Evolutionary conservation across 768 basidiomycete genomes (phyloP), one percentile per base, ranked within the genome.

Genomic region (Kwoniella dejecticola): DNA sequence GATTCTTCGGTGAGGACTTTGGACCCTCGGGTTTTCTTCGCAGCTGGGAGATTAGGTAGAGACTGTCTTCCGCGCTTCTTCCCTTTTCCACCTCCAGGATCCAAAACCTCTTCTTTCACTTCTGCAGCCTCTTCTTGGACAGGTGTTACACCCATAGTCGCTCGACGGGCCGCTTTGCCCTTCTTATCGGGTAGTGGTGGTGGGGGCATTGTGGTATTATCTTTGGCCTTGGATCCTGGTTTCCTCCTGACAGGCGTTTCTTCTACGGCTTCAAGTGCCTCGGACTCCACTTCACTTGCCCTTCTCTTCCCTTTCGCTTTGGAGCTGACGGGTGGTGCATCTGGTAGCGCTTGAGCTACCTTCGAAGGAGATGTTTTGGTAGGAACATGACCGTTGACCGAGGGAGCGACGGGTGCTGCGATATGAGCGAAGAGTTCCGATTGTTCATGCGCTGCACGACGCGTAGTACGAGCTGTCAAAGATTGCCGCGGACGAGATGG

Each of bases 381-480:
- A 19, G 41, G 21, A 19, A 24, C 36, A 19, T 57, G 53, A 17
- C 38, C 33, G 24, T 38, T 17, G 15, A 57, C 21, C 10, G 53
- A 41, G 10, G n/a, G 24, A 50, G 29, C 11, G 10, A 40, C 23
- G 21, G 59, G 38, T 24, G 45, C 38, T 3, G 61, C 40, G 3
- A 57, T 57, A 12, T 56, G 52, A 6, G 61, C 44, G n/a, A 76
- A 46, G 5, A 66, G 26, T 24, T 72, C 72, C 5, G 69, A 62
- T 29, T 66, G 64, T 33, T 77, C 72, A 33, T 72, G 63, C 1
- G 69, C 71, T 46, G 64, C 64, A 23, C 69, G 75, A 27, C 75
- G 68, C 42, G 75, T 77, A 0, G 68, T 70, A 13, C 75, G 62
- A 12, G 63, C 21, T 12, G 77, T 45, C 3, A 57, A n/a, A 23